phyloP scores from a whole-genome alignment of 768 basidiomycete genomes.

The Hygrocybe punicea region DNA sequence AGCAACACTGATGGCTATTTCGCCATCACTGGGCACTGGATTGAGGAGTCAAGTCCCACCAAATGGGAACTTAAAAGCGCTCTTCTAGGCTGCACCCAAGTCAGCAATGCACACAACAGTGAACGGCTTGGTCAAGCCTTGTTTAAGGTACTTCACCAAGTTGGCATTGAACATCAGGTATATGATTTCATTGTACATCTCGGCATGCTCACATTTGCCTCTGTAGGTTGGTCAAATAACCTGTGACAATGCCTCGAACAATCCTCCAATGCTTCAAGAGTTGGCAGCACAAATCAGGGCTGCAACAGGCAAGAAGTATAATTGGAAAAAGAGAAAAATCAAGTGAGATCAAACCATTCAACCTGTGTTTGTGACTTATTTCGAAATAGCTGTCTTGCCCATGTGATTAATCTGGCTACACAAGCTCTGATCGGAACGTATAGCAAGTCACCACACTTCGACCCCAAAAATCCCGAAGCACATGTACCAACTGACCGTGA shows the following conservation, averaged over 20 bases:
- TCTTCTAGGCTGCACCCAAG: conserved; percentile 34
- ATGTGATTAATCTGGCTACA: conserved; percentile 34
- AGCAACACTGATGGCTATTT: conserved; percentile 38
- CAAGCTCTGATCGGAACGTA: conserved; percentile 28
- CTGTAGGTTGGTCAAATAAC: conserved; percentile 33
- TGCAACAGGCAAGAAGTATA: not conserved
- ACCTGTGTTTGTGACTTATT: not conserved
- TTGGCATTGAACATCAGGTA: conserved; percentile 33
- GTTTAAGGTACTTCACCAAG: conserved; percentile 29
- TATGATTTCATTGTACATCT: not conserved
- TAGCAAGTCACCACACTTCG: too few species aligned
- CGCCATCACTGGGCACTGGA: conserved; percentile 40
- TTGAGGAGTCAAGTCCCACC: conserved; percentile 26
- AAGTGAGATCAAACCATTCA: conserved; percentile 3
- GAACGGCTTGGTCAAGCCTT: conserved; percentile 36
- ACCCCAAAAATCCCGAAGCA: conserved; percentile 17
- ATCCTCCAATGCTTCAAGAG: conserved; percentile 32
- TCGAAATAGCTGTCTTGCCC: conserved; percentile 27
- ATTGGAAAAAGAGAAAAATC: conserved; percentile 2
- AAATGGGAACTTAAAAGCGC: conserved; percentile 29
- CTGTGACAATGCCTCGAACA: too few species aligned
- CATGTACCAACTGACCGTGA: conserved; percentile 19
- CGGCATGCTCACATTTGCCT: not conserved
- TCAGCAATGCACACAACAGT: conserved; percentile 39
- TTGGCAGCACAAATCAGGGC: conserved; percentile 16